These are phyloP conservation scores for Naganishia antarctica DNA, from an alignment of 768 basidiomycete genomes.

Conservation along the genomic window DNA sequence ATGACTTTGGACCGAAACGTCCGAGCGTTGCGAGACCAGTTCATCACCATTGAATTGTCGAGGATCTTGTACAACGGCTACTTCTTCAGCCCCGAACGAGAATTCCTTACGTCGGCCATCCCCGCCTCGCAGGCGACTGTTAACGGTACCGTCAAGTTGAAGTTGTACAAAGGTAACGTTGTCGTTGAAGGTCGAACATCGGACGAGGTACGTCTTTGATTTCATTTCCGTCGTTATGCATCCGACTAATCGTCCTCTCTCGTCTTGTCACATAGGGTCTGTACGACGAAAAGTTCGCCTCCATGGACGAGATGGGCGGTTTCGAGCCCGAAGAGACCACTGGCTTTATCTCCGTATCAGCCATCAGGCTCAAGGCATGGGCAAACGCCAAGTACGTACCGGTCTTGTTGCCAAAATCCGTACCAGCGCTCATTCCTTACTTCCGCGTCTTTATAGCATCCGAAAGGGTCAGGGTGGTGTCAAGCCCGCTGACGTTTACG, in stretches of 20 bases:
- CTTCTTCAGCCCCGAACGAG: conserved; percentile 99
- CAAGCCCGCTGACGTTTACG: conserved; percentile 71
- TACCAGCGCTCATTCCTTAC: background rate
- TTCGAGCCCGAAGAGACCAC: conserved; percentile 94
- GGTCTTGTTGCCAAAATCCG: background rate
- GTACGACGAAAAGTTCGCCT: conserved; percentile 90
- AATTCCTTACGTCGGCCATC: conserved; percentile 84
- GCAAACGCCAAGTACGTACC: conserved; percentile 53
- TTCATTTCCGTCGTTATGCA: conserved; percentile 51
- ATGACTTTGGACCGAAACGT: conserved; percentile 97
- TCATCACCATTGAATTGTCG: conserved; percentile 83
- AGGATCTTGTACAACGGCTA: conserved; percentile 96
- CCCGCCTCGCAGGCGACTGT: conserved; percentile 93
- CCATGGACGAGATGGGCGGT: conserved; percentile 98
- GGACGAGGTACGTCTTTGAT: conserved; percentile 45
- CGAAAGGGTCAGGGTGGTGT: conserved; percentile 79
- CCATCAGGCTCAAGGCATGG: conserved; percentile 95
- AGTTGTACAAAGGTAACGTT: conserved; percentile 94
- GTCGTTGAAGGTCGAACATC: conserved; percentile 86
- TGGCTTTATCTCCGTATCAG: conserved; percentile 95
- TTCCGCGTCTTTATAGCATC: conserved; percentile 47
- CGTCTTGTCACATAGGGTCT: conserved; percentile 58
- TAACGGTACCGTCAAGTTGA: conserved; percentile 83
- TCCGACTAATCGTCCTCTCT: background rate
- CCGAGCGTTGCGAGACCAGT: conserved; percentile 86